These are phyloP conservation scores for Vaucheria bursata DNA, from an alignment of 352 stramenopile genomes.

Conservation along the genomic window DNA sequence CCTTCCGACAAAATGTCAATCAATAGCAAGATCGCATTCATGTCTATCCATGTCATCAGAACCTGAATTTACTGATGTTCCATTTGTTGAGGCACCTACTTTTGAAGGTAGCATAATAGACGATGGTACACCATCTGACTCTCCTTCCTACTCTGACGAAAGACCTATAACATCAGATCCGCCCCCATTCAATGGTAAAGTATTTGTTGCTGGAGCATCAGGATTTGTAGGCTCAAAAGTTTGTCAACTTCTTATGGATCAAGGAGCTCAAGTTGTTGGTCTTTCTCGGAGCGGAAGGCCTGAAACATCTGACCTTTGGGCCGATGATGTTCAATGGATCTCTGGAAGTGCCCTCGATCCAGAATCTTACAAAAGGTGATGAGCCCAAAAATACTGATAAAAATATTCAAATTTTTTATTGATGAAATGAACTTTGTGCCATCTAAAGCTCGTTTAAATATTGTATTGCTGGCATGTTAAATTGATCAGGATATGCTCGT, in stretches of 20 bases:
- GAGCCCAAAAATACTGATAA: too few relatives aligned
- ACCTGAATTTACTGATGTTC: background rate
- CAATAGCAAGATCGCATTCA: background rate
- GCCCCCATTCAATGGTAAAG: conserved; percentile 11
- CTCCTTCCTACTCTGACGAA: too few relatives aligned
- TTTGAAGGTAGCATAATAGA: too few relatives aligned
- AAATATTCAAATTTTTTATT: too few relatives aligned
- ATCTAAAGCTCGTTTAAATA: too few relatives aligned
- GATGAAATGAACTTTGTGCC: too few relatives aligned
- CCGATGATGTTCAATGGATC: background rate
- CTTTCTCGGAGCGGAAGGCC: background rate
- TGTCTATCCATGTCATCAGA: background rate
- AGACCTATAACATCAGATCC: background rate
- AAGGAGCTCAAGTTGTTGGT: background rate
- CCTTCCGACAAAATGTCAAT: too few relatives aligned
- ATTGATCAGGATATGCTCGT: too few relatives aligned
- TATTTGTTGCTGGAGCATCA: conserved; percentile 34
- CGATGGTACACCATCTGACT: too few relatives aligned
- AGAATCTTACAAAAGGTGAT: conserved; percentile 2
- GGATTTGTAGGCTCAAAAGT: conserved; percentile 41
- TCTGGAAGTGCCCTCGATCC: background rate
- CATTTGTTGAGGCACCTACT: background rate
- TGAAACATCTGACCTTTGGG: background rate
- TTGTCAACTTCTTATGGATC: conserved; percentile 28
- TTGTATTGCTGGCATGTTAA: too few relatives aligned